Evolutionary conservation across 2,329 filamentous ascomycete genomes (phyloP).

Genomic region (Alternaria consortialis): DNA sequence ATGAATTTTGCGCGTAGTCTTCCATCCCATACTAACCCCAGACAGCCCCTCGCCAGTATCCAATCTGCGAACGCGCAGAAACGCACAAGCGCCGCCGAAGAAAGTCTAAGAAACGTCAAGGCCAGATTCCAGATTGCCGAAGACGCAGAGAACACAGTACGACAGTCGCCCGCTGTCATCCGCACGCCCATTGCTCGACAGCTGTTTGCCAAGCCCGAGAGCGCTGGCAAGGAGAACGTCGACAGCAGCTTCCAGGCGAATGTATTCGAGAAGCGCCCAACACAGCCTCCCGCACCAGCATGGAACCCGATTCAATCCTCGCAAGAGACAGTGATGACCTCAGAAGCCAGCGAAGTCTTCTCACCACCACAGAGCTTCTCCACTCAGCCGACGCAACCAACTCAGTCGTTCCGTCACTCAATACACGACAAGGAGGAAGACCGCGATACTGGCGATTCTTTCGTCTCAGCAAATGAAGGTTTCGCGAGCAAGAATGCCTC

Average conservation of each 20-base stretch:
- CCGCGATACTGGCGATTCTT: conserved; percentile 55
- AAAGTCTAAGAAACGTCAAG: conserved; percentile 61
- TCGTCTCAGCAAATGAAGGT: conserved; percentile 59
- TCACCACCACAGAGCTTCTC: conserved; percentile 44
- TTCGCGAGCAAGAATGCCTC: conserved; percentile 45
- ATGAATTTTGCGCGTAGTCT: conserved; percentile 62
- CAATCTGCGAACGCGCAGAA: conserved; percentile 56
- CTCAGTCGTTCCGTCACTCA: conserved; percentile 39
- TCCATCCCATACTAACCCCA: conserved; percentile 24
- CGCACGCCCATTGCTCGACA: conserved; percentile 40
- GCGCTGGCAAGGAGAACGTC: conserved; percentile 42
- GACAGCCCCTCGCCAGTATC: conserved; percentile 59
- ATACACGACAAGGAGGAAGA: conserved; percentile 35
- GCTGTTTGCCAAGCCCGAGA: conserved; percentile 38
- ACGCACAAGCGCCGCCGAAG: conserved; percentile 63
- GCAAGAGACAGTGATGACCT: conserved; percentile 42
- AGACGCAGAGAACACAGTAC: conserved; percentile 55
- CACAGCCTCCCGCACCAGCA: conserved; percentile 43
- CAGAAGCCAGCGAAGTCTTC: conserved; percentile 43
- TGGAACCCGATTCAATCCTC: conserved; percentile 36
- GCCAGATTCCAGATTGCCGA: conserved; percentile 69
- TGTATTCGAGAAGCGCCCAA: conserved; percentile 54
- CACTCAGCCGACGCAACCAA: conserved; percentile 45
- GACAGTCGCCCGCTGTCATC: conserved; percentile 33
- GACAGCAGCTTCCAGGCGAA: conserved; percentile 31